Percentiles rank a stretch among this genome's conserved stretches.
Conservation (phyloP, 2,329 filamentous ascomycete species). For the Beauveria caledonica region DNA sequence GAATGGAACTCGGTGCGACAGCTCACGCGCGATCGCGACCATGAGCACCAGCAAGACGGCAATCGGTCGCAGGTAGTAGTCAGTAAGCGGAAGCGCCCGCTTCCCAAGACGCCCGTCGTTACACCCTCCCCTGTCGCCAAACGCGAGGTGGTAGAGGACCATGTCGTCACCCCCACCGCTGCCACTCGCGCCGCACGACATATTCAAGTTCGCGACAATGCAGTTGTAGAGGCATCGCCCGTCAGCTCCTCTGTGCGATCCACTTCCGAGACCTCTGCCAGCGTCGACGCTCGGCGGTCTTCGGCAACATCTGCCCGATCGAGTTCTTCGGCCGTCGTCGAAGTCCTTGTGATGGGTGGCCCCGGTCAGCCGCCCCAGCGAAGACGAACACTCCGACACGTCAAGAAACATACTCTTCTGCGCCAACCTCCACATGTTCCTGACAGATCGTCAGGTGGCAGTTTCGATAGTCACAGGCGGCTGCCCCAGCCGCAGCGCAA, state of each 20-base stretch:
- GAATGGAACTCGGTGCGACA: conserved; percentile 37
- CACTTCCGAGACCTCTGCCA: conserved; percentile 31
- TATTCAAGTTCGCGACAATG: conserved; percentile 36
- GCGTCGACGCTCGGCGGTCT: conserved; percentile 38
- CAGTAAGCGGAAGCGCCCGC: conserved; percentile 37
- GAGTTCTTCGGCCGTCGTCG: conserved; percentile 47
- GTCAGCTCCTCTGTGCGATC: conserved; percentile 24
- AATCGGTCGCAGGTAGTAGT: conserved; percentile 46
- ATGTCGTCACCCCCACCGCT: conserved; percentile 40
- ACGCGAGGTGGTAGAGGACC: conserved; percentile 38
- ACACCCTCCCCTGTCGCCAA: conserved; percentile 17
- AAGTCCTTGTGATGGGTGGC: conserved; percentile 48
- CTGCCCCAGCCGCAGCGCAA: conserved; percentile 5
- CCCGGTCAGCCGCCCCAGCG: conserved; percentile 34
- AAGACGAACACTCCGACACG: conserved; percentile 51
- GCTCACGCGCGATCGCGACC: neutral
- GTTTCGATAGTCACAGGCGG: neutral
- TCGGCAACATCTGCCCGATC: conserved; percentile 49
- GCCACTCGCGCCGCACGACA: conserved; percentile 40
- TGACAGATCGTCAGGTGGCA: neutral
- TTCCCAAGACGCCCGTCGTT: conserved; percentile 17
- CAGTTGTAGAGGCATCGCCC: conserved; percentile 30
- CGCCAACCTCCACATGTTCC: conserved; percentile 21
- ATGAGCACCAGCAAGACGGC: conserved; percentile 46
- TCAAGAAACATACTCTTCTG: conserved; percentile 46